Evolutionary conservation across 305 asterid species (phyloP).

Genomic region (Solanum hybrid): DNA sequence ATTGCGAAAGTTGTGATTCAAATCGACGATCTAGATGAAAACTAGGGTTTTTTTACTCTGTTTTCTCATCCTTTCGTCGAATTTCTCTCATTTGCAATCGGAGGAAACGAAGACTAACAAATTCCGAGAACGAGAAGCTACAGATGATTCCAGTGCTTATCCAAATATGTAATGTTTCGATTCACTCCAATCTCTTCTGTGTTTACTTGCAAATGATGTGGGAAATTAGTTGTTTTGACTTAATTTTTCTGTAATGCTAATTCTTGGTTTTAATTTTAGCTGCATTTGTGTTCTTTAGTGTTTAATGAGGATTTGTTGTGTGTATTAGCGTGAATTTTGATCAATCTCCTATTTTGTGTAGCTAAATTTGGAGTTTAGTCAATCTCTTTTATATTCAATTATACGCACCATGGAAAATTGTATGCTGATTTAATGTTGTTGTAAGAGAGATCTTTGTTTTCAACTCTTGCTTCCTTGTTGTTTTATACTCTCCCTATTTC

Average conservation of each 20-base stretch:
- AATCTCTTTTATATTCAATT: neutral
- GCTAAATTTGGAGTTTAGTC: neutral
- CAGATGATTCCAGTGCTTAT: conserved; percentile 77
- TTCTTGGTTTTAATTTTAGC: neutral
- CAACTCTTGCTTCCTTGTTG: neutral
- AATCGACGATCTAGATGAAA: conserved; percentile 42
- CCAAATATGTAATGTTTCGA: conserved; percentile 54
- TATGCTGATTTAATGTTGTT: neutral
- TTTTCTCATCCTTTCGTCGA: conserved; percentile 43
- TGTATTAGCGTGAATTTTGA: neutral
- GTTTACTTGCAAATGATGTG: neutral
- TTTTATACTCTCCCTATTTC: neutral
- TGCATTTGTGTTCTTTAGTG: neutral
- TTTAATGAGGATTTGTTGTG: neutral
- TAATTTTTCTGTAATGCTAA: neutral
- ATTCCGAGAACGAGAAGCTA: conserved; percentile 91
- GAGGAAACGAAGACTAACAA: conserved; percentile 59
- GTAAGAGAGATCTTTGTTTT: neutral
- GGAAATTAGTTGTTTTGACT: neutral
- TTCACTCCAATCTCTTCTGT: neutral
- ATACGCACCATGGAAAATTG: neutral
- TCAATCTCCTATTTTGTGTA: neutral
- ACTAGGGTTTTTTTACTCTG: conserved; percentile 38
- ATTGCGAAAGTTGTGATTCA: neutral
- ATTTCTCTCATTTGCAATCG: conserved; percentile 46